Evolutionary conservation across 805 yeast genomes (phyloP), one percentile per base, ranked within the genome.

Genomic region (Barnettozyma salicaria): DNA sequence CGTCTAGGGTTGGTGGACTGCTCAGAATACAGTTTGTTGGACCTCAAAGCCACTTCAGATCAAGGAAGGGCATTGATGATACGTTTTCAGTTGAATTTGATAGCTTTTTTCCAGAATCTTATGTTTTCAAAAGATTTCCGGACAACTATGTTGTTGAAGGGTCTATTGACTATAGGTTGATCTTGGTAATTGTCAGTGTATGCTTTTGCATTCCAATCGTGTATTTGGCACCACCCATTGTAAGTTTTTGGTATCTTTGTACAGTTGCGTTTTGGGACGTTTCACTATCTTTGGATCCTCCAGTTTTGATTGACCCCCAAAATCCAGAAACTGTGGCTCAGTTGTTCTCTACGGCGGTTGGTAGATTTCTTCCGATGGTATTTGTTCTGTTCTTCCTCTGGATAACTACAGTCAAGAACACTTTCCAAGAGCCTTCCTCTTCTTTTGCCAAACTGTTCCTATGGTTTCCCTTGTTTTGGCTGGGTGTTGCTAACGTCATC

Each of bases 241-340:
- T 72, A 5, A 77, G 79, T 4, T 85, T 67, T 49, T 80, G 89
- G 86, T 65, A 74, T 0, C 52, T 71, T 10, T 62, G 71, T 16
- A 50, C 75, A 1, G 76, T 75, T n/a, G 95, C 90, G 1, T 88
- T 80, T 60, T 86, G 96, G 96, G 81, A 92, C 0, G 74, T 88
- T 21, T 59, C 76, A 2, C 54, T 88, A 19, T 72, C 78, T 0
- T 74, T 88, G 16, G 95, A 90, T 44, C 95, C 95, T 8, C 96
- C 96, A 3, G 36, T 70, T 1, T 49, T 67, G 4, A 73, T 76
- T 2, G 74, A 78, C 43, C 74, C 80, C 0, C 63, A 63, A 29
- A 69, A 72, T 34, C 63, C 70, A 3, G 76, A 72, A 30, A 61
- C 71, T 5, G 67, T 74, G 27, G 79, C 86, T 10, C 67, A 69